Evolutionary conservation across 1,284 basidiomycete genomes (phyloP).

Genomic region (Laetiporus sulphureus): DNA sequence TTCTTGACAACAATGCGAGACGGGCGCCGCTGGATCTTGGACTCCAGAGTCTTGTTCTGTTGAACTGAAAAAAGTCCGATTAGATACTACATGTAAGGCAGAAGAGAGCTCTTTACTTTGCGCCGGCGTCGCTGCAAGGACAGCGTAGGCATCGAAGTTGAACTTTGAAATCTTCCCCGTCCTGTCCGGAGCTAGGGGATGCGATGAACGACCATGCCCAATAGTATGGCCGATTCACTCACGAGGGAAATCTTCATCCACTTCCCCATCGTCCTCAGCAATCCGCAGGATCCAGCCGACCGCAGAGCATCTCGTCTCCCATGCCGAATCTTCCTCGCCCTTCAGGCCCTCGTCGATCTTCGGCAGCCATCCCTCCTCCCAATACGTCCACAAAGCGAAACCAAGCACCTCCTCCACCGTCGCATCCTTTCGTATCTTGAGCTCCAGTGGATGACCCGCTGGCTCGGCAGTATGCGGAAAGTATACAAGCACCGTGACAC

Average conservation of each 20-base stretch:
- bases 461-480: slow-evolving; percentile 81
- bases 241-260: slow-evolving; percentile 98
- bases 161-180: slow-evolving; percentile 84
- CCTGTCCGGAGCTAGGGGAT: slow-evolving; percentile 77
- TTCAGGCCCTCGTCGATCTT: slow-evolving; percentile 61
- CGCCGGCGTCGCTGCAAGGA: slow-evolving; percentile 66
- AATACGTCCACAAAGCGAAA: slow-evolving; percentile 86
- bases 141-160: slow-evolving; percentile 87
- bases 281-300: slow-evolving; percentile 94
- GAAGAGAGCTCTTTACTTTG: slow-evolving; percentile 49
- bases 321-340: slow-evolving; percentile 57
- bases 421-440: slow-evolving; percentile 81
- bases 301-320: slow-evolving; percentile 58
- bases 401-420: slow-evolving; percentile 96
- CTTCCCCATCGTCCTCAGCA: slow-evolving; percentile 95
- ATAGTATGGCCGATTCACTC: slow-evolving; percentile 19
- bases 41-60: slow-evolving; percentile 75
- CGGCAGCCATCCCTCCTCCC: slow-evolving; percentile 83
- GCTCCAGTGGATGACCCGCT: slow-evolving; percentile 45
- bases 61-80: slow-evolving; percentile 44
- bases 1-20: slow-evolving; percentile 61
- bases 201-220: background rate
- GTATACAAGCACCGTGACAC: slow-evolving; percentile 72
- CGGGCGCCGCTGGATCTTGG: slow-evolving; percentile 70
- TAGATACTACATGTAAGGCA: background rate